Conservation (phyloP, 2,329 filamentous ascomycete genomes). For the Fusarium sp. region DNA sequence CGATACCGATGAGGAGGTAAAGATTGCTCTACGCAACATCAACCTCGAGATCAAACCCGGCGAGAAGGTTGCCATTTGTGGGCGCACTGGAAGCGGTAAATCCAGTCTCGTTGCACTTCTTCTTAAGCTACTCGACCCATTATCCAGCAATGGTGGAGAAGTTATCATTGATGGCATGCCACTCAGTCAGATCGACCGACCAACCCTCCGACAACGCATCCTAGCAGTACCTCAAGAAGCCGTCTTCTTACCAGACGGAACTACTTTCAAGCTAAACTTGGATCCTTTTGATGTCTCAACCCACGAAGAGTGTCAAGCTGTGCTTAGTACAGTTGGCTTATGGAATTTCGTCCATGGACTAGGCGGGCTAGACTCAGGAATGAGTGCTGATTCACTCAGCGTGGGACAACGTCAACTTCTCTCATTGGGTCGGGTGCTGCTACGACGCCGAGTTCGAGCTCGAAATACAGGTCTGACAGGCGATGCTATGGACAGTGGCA, state of each 20-base stretch:
- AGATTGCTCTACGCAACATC: conserved; percentile 45
- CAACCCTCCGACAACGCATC: conserved; percentile 58
- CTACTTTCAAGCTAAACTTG: conserved; percentile 56
- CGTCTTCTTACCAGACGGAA: conserved; percentile 61
- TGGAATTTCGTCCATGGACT: conserved; percentile 48
- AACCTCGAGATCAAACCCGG: conserved; percentile 47
- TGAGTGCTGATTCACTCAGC: conserved; percentile 62
- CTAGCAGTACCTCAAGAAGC: conserved; percentile 66
- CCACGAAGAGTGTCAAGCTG: conserved; percentile 48
- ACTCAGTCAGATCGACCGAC: conserved; percentile 54
- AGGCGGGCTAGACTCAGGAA: conserved; percentile 51
- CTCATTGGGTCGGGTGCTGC: conserved; percentile 68
- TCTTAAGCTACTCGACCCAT: conserved; percentile 57
- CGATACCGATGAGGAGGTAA: not conserved
- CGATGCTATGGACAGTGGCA: conserved; percentile 21
- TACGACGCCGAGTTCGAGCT: conserved; percentile 51
- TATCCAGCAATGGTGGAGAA: conserved; percentile 35
- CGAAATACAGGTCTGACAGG: not conserved
- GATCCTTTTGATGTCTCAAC: conserved; percentile 53
- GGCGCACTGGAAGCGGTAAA: conserved; percentile 57
- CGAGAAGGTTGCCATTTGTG: conserved; percentile 53
- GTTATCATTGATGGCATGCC: conserved; percentile 58
- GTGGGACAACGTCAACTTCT: conserved; percentile 74
- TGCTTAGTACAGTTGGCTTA: conserved; percentile 52
- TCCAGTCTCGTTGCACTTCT: conserved; percentile 56